Conservation (phyloP, 805 yeast species). For the Barnettozyma vustinii region DNA sequence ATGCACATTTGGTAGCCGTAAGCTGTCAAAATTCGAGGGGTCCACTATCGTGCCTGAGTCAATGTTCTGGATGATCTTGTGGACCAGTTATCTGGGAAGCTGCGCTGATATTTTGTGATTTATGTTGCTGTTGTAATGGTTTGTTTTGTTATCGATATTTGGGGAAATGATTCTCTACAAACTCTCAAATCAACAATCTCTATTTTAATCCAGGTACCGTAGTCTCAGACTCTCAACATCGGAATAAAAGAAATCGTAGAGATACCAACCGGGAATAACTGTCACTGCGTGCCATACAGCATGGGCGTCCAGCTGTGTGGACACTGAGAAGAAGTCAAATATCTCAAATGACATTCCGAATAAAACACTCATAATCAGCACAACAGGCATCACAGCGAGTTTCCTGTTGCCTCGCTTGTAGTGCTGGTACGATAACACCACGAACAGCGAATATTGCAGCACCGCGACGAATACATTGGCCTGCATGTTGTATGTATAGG, state of each 20-base stretch:
- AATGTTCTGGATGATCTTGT: too few relatives aligned
- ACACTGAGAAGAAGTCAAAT: slow-evolving; percentile 79
- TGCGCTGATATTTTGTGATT: too few relatives aligned
- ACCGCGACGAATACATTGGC: slow-evolving; percentile 80
- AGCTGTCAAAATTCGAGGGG: too few relatives aligned
- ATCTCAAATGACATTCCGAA: slow-evolving; percentile 86
- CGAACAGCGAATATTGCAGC: slow-evolving; percentile 51
- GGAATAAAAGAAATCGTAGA: slow-evolving; percentile 57
- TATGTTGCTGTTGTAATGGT: too few relatives aligned
- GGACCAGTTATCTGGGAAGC: too few relatives aligned
- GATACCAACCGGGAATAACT: slow-evolving; percentile 67
- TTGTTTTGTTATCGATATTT: too few relatives aligned
- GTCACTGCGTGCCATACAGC: slow-evolving; percentile 92
- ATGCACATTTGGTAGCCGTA: too few relatives aligned
- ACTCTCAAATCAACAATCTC: not conserved
- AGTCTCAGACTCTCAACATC: slow-evolving; percentile 38
- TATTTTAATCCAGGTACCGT: slow-evolving; percentile 11
- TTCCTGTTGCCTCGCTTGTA: slow-evolving; percentile 16
- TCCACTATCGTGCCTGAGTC: too few relatives aligned
- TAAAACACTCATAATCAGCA: slow-evolving; percentile 46
- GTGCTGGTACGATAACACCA: slow-evolving; percentile 28
- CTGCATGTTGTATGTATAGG: slow-evolving; percentile 89
- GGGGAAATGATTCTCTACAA: too few relatives aligned
- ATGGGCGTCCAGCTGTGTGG: slow-evolving; percentile 79
- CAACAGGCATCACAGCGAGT: slow-evolving; percentile 42